phyloP scores from a whole-genome alignment of 306 rosid species.

The Neltuma alba region DNA sequence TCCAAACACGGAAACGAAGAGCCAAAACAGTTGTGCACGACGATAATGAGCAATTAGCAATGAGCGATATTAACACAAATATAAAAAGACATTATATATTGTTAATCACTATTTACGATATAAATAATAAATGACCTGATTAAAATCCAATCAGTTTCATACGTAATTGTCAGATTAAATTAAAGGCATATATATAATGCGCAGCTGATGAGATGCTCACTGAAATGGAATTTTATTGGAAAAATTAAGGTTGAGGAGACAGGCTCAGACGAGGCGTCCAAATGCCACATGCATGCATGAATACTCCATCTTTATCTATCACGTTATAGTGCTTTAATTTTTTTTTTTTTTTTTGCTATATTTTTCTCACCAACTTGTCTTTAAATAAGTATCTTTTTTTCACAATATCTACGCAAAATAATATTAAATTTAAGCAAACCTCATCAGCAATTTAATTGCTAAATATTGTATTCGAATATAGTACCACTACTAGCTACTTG shows the following conservation, averaged over 20 bases:
- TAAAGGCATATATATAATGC: neutral
- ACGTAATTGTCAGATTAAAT: neutral
- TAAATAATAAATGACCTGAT: neutral
- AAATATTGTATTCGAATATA: neutral
- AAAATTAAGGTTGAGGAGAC: neutral
- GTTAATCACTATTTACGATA: neutral
- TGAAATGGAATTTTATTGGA: neutral
- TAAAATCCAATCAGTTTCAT: neutral
- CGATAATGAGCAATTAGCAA: neutral
- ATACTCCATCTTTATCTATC: neutral
- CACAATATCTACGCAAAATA: neutral
- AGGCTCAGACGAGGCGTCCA: constrained; percentile 3
- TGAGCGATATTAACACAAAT: neutral
- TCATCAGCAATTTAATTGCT: neutral
- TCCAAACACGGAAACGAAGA: neutral
- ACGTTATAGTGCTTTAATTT: neutral
- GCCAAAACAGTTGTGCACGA: neutral
- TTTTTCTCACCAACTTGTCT: constrained; percentile 4
- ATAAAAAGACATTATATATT: neutral
- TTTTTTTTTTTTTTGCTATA: no score
- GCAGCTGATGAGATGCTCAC: neutral
- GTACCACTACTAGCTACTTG: neutral
- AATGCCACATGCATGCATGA: constrained; percentile 6
- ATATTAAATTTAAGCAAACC: neutral
- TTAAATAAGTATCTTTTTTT: neutral